Conservation (phyloP, 2,329 filamentous ascomycete genomes). For the Trichophyton benhamiae region DNA sequence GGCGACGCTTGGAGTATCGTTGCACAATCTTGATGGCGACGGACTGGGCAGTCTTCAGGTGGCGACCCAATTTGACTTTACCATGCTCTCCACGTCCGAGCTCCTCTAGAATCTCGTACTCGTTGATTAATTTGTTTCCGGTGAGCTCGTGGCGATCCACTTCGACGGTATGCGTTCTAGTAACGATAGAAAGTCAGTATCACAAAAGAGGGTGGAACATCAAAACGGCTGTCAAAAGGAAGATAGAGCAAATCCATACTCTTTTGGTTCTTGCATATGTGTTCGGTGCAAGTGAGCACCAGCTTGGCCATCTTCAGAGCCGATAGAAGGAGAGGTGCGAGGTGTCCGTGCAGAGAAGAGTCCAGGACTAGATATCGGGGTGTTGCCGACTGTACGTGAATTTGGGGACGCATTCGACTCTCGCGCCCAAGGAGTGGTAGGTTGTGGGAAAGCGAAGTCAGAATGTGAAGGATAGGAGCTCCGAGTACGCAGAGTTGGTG, state of each 20-base stretch:
- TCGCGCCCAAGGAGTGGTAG: conserved; percentile 14
- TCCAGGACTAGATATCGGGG: conserved; percentile 36
- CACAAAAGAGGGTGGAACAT: background rate
- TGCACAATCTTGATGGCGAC: conserved; percentile 99
- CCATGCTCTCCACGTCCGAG: conserved; percentile 92
- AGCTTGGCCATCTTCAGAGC: conserved; percentile 26
- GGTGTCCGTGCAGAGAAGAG: conserved; percentile 31
- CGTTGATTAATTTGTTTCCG: conserved; percentile 91
- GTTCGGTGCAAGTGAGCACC: conserved; percentile 56
- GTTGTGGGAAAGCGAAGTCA: conserved; percentile 18
- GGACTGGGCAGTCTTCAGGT: conserved; percentile 59
- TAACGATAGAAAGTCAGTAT: background rate
- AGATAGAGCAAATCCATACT: conserved; percentile 41
- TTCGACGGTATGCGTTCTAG: conserved; percentile 73
- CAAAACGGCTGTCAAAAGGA: background rate
- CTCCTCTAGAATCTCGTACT: conserved; percentile 94
- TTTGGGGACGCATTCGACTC: conserved; percentile 18
- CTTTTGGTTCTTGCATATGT: conserved; percentile 61
- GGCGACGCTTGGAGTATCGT: conserved; percentile 81
- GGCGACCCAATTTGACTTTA: conserved; percentile 89
- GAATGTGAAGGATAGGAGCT: conserved; percentile 35
- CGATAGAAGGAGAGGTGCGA: conserved; percentile 23
- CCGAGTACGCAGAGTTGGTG: conserved; percentile 29
- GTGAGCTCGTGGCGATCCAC: conserved; percentile 82
- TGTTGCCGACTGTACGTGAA: conserved; percentile 34